phyloP scores from a whole-genome alignment of 225 moss, liverwort and hornwort species.

The Straminergon stramineum region DNA sequence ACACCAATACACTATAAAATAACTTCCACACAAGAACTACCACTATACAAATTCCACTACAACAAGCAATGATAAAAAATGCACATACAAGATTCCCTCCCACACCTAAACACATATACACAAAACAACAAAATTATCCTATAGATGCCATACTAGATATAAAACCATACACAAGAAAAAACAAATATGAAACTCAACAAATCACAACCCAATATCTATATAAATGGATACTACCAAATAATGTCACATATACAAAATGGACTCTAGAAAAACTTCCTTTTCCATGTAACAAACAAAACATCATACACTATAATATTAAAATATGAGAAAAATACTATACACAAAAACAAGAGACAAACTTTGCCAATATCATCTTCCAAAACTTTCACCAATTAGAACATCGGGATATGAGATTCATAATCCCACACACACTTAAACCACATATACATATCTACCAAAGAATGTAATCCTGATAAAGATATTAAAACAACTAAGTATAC shows the following conservation, averaged over 20 bases:
- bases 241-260: not conserved
- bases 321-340: not conserved
- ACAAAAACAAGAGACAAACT: no score
- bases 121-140: not conserved
- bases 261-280: not conserved
- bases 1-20: no score
- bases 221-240: not conserved
- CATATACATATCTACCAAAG: not conserved
- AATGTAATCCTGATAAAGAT: not conserved
- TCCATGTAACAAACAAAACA: fast-evolving
- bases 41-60: no score
- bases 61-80: no score
- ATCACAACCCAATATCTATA: not conserved
- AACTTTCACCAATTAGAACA: no score
- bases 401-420: not conserved
- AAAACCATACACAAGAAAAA: not conserved
- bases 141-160: no score
- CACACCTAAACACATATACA: not conserved
- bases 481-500: no score
- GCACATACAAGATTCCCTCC: no score
- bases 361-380: no score
- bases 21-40: no score
- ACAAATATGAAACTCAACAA: not conserved
- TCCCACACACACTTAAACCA: fast-evolving
- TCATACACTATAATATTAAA: not conserved